Evolutionary conservation across 352 stramenopile species (phyloP).

Genomic region (Globisporangium ultimum): DNA sequence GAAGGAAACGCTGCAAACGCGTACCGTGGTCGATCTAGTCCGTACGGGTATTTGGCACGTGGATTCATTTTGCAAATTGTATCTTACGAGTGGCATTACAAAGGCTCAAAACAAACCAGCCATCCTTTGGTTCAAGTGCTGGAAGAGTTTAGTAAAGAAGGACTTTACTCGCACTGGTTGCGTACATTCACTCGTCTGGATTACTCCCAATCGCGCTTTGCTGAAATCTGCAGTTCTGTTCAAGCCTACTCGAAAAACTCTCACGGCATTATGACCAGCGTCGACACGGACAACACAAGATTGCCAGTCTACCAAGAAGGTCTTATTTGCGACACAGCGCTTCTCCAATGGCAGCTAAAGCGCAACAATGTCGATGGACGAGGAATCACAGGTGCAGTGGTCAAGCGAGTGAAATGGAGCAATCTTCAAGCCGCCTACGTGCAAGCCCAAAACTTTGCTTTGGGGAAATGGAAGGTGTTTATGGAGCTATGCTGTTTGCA

Average conservation of each 20-base stretch:
- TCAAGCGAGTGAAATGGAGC: conserved; percentile 47
- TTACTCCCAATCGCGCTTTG: conserved; percentile 31
- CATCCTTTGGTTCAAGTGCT: conserved; percentile 47
- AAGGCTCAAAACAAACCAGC: conserved; percentile 22
- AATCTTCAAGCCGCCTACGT: conserved; percentile 53
- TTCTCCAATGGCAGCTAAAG: conserved; percentile 24
- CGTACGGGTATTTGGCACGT: conserved; percentile 54
- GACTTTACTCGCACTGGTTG: conserved; percentile 65
- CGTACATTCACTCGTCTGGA: conserved; percentile 62
- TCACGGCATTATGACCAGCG: conserved; percentile 5
- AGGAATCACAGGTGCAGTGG: conserved; percentile 3
- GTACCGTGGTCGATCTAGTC: conserved; percentile 50
- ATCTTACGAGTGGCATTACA: conserved; percentile 59
- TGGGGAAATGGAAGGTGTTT: conserved; percentile 63
- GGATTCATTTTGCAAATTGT: conserved; percentile 63
- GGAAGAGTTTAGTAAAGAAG: conserved; percentile 58
- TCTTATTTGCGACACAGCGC: conserved; percentile 15
- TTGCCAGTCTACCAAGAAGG: conserved; percentile 19
- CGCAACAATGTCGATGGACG: neutral
- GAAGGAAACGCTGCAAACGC: conserved; percentile 15
- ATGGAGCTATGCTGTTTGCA: conserved; percentile 71
- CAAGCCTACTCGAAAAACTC: conserved; percentile 16
- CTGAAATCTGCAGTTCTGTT: conserved; percentile 17
- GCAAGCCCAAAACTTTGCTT: conserved; percentile 45
- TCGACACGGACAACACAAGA: conserved; percentile 15